Percentiles rank a stretch among this genome's conserved stretches.
These are phyloP conservation scores for Coleophoma crateriformis DNA, from an alignment of 2,329 filamentous ascomycete genomes.

Conservation along the genomic window DNA sequence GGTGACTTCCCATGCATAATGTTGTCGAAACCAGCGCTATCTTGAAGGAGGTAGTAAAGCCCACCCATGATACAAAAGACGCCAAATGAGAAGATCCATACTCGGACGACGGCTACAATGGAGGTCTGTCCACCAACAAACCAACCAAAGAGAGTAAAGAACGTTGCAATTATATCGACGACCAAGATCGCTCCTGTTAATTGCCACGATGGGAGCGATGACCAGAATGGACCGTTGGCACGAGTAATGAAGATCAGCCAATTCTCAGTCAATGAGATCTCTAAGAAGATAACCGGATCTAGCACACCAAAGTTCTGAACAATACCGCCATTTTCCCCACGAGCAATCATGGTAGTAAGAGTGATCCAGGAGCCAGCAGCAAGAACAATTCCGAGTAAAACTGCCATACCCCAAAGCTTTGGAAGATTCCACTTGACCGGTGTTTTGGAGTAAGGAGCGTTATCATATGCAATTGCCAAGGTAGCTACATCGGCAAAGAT, in stretches of 20 bases:
- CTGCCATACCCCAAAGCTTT: slow-evolving; percentile 89
- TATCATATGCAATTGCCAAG: slow-evolving; percentile 88
- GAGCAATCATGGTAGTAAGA: slow-evolving; percentile 74
- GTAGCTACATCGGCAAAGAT: slow-evolving; percentile 93
- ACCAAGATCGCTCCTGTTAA: slow-evolving; percentile 70
- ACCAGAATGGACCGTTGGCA: slow-evolving; percentile 90
- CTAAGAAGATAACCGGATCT: slow-evolving; percentile 80
- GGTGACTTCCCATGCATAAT: slow-evolving; percentile 86
- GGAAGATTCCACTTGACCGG: slow-evolving; percentile 95
- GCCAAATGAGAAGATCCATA: slow-evolving; percentile 89
- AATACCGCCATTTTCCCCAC: slow-evolving; percentile 70
- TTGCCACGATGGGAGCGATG: slow-evolving; percentile 82
- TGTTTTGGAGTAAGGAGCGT: slow-evolving; percentile 77
- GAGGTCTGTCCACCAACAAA: slow-evolving; percentile 66
- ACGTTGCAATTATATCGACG: slow-evolving; percentile 78
- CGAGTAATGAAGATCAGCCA: slow-evolving; percentile 97
- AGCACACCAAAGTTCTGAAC: slow-evolving; percentile 83
- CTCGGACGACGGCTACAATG: slow-evolving; percentile 79
- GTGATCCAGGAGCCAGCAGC: slow-evolving; percentile 85
- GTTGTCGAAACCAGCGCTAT: slow-evolving; percentile 79
- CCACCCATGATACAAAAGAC: slow-evolving; percentile 78
- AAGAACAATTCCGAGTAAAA: slow-evolving; percentile 75
- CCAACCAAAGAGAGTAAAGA: slow-evolving; percentile 83
- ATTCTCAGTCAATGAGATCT: slow-evolving; percentile 88
- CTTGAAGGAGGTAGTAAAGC: slow-evolving; percentile 75